Evolutionary conservation across 768 basidiomycete species (phyloP), one percentile per base, ranked within the genome.

Genomic region (Termitomyces sp.): DNA sequence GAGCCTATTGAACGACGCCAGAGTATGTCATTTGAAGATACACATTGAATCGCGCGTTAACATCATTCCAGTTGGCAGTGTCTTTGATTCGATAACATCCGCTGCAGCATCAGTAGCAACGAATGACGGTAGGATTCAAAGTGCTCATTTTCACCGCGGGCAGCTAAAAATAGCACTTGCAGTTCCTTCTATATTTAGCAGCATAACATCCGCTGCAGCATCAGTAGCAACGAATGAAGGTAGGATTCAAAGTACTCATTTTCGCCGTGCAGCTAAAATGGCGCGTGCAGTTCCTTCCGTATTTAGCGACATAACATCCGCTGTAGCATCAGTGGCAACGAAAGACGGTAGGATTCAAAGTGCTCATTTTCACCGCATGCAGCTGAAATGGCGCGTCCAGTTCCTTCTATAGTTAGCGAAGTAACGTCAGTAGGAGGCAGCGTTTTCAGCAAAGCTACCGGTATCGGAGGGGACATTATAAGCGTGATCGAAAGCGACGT

Each of bases 31-130:
- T n/a, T 13, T 9, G 13, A 42, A 10, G 7, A 24, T 36, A 52
- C 3, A 0, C 14, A n/a, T 30, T 35, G 24, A 14, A 18, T 4
- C 20, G 20, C 55, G 26, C n/a, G 45, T 26, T 43, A n/a, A 59
- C 58, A 48, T 36, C 54, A 30, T 54, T 43, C 43, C 58, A 74
- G 73, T 81, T 58, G 72, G 60, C 50, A 75, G 72, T 61, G 62
- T 74, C 24, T 62, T 84, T 33, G 64, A 73, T 53, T 73, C 75
- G 7, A 51, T 75, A 20, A 75, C 76, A 13, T 73, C 78, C 22
- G 69, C 59, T 47, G 75, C 65, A 51, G 68, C 62, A 6, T 73
- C 62, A 63, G 64, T 38, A 33, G 60, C 69, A 32, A 72, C 71
- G 4, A 65, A 64, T 40, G 65, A 65, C 65, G 63, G 74, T 75